Evolutionary conservation across 106 monocot genomes (phyloP).

Genomic region (Allium sativum): DNA sequence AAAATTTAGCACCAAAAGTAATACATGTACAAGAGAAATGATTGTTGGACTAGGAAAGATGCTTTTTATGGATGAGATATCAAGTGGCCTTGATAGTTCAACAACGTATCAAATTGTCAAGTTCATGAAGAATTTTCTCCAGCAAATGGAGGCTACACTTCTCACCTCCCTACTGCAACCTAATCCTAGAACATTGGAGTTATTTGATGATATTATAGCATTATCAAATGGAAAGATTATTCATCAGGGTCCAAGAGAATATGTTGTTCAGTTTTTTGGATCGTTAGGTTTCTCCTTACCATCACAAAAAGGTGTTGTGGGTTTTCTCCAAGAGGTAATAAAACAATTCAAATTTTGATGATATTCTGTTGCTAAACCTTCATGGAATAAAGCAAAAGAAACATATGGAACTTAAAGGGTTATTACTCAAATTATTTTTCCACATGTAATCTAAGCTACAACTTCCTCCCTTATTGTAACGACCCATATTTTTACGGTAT

Average conservation of each 20-base stretch:
- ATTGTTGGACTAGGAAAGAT: too few species aligned
- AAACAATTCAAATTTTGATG: too few species aligned
- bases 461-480: too few species aligned
- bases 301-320: constrained; percentile 38
- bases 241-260: constrained; percentile 41
- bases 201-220: constrained; percentile 63
- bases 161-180: constrained; percentile 63
- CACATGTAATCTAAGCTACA: too few species aligned
- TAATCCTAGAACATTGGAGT: constrained; percentile 56
- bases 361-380: too few species aligned
- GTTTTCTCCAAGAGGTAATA: constrained; percentile 64
- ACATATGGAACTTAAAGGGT: too few species aligned
- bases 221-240: constrained; percentile 47
- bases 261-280: constrained; percentile 38
- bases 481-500: too few species aligned
- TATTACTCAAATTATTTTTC: too few species aligned
- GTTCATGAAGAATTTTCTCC: constrained; percentile 40
- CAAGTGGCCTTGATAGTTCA: constrained; percentile 60
- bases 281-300: constrained; percentile 45
- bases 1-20: too few species aligned
- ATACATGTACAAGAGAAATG: too few species aligned
- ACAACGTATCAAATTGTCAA: constrained; percentile 65
- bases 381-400: too few species aligned
- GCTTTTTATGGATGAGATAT: constrained; percentile 18
- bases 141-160: constrained; percentile 44